Base-by-base conservation (phyloP, 2,329 filamentous ascomycete genomes). In the Trichoderma afroharzianum region DNA sequence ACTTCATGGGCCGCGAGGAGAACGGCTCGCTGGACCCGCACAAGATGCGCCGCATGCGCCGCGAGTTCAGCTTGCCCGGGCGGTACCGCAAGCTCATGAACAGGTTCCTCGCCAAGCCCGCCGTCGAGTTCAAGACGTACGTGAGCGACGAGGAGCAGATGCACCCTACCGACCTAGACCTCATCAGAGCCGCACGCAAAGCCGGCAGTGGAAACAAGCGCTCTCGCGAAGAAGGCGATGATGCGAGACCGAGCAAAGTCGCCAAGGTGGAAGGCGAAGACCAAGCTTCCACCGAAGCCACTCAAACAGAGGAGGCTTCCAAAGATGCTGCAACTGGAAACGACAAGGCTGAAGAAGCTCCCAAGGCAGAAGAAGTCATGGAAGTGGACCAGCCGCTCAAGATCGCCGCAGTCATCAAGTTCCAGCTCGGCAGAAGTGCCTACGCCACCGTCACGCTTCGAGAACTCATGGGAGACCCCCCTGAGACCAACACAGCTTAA, bases 11-110 rank as follows among this genome's bases (percentile, higher is more conserved):
- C 36, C 92, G 88, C 66, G 88, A 92, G 62, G 87, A 89, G 73
- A 95, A 96, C 73, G 95, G 95, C 12, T 83, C 85, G 1, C 85
- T 99, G 14, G 90, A 97, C 79, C 95, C 96, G 0, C 87, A 91
- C 77, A 87, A 94, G 74, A 98, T 99, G 96, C 90, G 93, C 14
- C 89, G 95, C 21, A 88, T 88, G 66, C 94, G 95, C 83, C 92
- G 92, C 78, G 96, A 98, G 77, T 92, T 96, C 78, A 97, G 93
- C 79, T 85, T 99, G 1, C 93, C 92, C 63, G 97, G 96, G 3
- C 89, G 92, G 30, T 99, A 99, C 81, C 90, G 96, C 74, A 96
- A 95, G 81, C 79, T 97, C 32, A 87, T 98, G 75, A 90, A 93
- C 39, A 87, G 87, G 26, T 93, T 94, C 77, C 84, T 90, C 63